Evolutionary conservation across 805 yeast species (phyloP).

Genomic region (Candida manassasensis): DNA sequence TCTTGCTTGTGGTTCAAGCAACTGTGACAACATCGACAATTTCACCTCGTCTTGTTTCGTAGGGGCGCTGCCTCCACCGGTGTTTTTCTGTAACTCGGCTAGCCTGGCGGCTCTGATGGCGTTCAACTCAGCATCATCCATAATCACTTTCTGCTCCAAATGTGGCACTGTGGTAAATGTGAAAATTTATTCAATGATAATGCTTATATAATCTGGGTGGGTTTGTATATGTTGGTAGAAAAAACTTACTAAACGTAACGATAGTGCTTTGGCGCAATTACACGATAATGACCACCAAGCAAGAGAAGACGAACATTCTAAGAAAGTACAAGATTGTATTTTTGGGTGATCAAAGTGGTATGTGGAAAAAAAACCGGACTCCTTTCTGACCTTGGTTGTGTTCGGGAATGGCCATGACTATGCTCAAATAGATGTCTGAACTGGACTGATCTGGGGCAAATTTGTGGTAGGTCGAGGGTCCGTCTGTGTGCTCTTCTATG

Average conservation of each 20-base stretch:
- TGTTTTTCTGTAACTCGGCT: conserved; percentile 67
- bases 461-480: too few relatives aligned
- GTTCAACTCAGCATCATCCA: conserved; percentile 84
- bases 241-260: too few relatives aligned
- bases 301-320: conserved; percentile 37
- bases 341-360: conserved; percentile 91
- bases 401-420: too few relatives aligned
- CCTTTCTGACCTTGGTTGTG: too few relatives aligned
- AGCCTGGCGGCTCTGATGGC: conserved; percentile 93
- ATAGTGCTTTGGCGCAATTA: too few relatives aligned
- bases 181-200: background rate
- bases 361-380: conserved; percentile 17
- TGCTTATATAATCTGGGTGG: background rate
- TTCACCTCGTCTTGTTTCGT: conserved; percentile 35
- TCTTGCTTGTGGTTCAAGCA: conserved; percentile 77
- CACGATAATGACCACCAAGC: conserved; percentile 1
- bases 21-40: conserved; percentile 50
- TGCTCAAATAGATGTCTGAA: too few relatives aligned
- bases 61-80: conserved; percentile 32
- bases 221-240: too few relatives aligned
- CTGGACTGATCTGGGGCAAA: too few relatives aligned
- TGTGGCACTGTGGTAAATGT: background rate
- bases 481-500: too few relatives aligned
- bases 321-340: conserved; percentile 86
- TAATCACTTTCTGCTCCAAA: conserved; percentile 17